Conservation (phyloP, 1,139 yeast species). For the Wickerhamomyces sp. region DNA sequence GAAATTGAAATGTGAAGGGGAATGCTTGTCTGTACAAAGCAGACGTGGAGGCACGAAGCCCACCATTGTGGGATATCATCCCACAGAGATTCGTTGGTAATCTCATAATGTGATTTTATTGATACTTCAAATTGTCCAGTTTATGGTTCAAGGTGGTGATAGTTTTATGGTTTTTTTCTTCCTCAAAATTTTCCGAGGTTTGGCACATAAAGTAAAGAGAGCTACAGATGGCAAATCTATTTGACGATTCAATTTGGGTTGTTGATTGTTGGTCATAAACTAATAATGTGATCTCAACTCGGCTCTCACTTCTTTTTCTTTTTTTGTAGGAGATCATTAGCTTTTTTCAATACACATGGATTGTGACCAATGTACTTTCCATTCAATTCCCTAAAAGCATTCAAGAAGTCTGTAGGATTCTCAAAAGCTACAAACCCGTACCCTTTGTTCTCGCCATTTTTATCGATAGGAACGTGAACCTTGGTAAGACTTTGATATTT, state of each 20-base stretch:
- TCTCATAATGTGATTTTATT: background rate
- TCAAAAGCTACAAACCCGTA: constrained; percentile 68
- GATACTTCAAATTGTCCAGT: background rate
- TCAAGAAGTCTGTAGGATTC: constrained; percentile 56
- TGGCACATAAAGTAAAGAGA: background rate
- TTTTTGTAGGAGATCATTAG: constrained; percentile 37
- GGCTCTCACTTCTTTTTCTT: constrained; percentile 3
- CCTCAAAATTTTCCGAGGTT: background rate
- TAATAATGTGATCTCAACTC: no score
- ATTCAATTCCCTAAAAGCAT: constrained; percentile 70
- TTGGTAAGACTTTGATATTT: constrained; percentile 47
- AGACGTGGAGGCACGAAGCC: background rate
- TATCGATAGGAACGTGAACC: constrained; percentile 51
- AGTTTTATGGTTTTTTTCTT: background rate
- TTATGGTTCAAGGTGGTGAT: no score
- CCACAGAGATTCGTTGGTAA: background rate
- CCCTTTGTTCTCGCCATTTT: constrained; percentile 40
- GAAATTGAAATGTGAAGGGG: background rate
- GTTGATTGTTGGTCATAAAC: no score
- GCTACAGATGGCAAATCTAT: no score
- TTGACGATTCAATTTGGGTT: no score
- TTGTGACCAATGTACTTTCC: constrained; percentile 72
- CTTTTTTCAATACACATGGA: constrained; percentile 67
- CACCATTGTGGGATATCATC: background rate
- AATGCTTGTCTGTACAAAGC: background rate